A percentile compares a stretch with the other conserved stretches of the same genome.
phyloP scores from a whole-genome alignment of 352 stramenopile genomes.

The Globisporangium canariense region DNA sequence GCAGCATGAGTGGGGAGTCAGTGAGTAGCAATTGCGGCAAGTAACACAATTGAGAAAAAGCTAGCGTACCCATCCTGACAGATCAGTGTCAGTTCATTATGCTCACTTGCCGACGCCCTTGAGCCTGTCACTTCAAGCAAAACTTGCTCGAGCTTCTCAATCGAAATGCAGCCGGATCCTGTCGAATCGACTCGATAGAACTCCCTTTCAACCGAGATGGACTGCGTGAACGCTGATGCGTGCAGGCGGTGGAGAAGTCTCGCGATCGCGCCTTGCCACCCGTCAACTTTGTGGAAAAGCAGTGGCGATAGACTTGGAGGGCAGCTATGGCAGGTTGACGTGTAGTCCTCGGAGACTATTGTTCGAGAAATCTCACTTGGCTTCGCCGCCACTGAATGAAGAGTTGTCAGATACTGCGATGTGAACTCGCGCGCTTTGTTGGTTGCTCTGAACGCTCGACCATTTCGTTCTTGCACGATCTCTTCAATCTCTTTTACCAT shows the following conservation, averaged over 20 bases:
- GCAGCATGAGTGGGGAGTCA: background rate
- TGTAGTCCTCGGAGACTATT: conserved; percentile 22
- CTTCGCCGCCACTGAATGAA: conserved; percentile 21
- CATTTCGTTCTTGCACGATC: conserved; percentile 33
- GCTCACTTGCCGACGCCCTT: conserved; percentile 18
- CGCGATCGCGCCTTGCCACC: conserved; percentile 42
- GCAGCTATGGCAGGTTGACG: conserved; percentile 11
- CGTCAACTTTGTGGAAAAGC: conserved; percentile 28
- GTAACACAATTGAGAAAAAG: background rate
- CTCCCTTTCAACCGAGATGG: conserved; percentile 24
- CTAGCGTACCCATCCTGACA: conserved; percentile 26
- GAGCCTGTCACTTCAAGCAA: conserved; percentile 21
- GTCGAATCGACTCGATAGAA: conserved; percentile 22
- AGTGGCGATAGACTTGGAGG: conserved; percentile 15
- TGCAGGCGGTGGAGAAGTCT: conserved; percentile 41
- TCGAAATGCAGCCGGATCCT: conserved; percentile 15
- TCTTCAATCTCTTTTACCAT: conserved; percentile 51
- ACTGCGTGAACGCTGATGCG: conserved; percentile 17
- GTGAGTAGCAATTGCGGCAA: too few species aligned
- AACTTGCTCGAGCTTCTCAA: conserved; percentile 20
- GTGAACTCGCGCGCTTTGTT: conserved; percentile 44
- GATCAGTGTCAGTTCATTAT: conserved; percentile 20
- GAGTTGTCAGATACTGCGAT: conserved; percentile 36
- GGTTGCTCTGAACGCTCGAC: conserved; percentile 28
- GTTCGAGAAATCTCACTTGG: background rate